Evolutionary conservation across 2,329 filamentous ascomycete genomes (phyloP), one percentile per base, ranked within the genome.

Genomic region (Aspergillus sp.): DNA sequence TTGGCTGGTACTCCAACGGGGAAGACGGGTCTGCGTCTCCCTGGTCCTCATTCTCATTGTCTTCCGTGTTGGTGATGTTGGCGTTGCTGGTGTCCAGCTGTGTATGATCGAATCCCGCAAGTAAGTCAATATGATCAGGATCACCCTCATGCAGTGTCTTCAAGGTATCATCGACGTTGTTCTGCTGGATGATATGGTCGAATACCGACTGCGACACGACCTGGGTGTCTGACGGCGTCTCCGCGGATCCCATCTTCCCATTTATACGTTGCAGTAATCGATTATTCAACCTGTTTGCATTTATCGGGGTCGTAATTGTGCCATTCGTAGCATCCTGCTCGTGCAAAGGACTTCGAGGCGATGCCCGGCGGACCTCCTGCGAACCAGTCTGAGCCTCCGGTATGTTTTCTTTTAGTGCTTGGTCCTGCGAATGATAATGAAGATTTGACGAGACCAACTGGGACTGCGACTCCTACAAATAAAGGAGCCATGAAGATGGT

Each of bases 51-150:
- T 57, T 64, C 47, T 62, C 61, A 39, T 39, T 39, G n/a, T 70
- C 67, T 44, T 69, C 63, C 49, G 61, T 23, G 71, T 88, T 47
- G 49, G 62, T 23, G 71, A 88, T 46, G 79, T 88, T 52, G 79
- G 53, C 56, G 37, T 59, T 54, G 13, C 52, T 53, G 25, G 45
- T 43, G 37, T 53, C 54, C 6, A 53, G 50, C 38, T 55, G 60
- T 19, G 56, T 52, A 23, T 58, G 56, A 12, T 65, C 65, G 37
- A 73, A 65, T 33, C 63, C 68, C 9, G 67, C 64, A 20, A 73
- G 52, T 13, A 74, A 51, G 50, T 74, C 67, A 42, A 74, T 59
- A 59, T 73, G 69, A 3, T 69, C 71, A 46, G 63, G 66, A 46
- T 73, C 71, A 1, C 69, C 71, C 51, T 72, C 68, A 27, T 65